phyloP scores from a whole-genome alignment of 768 basidiomycete genomes.

The Tulasnella calospora region DNA sequence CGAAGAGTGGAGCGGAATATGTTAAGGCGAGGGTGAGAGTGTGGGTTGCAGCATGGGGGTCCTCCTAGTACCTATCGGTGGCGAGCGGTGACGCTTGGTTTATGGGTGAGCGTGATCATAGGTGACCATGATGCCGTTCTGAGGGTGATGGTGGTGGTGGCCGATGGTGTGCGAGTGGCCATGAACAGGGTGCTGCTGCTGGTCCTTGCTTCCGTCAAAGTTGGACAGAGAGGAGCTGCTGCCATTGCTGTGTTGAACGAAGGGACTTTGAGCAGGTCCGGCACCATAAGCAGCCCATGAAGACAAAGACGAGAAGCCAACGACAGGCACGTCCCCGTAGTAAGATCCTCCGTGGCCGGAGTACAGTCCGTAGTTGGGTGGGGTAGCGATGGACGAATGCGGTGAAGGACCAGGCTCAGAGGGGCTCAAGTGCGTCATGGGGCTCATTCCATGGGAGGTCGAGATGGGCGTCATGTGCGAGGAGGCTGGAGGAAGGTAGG shows the following conservation, averaged over 20 bases:
- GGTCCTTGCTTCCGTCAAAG: conserved; percentile 19
- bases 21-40: neutral
- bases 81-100: neutral
- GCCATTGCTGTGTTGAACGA: conserved; percentile 14
- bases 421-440: neutral
- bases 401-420: conserved; percentile 16
- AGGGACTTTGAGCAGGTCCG: neutral
- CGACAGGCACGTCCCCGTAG: conserved; percentile 20
- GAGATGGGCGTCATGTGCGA: conserved; percentile 22
- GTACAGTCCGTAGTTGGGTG: conserved; percentile 21
- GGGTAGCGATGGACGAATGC: conserved; percentile 23
- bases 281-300: conserved; percentile 22
- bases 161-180: conserved; percentile 12
- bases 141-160: conserved; percentile 16
- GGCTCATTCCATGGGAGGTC: conserved; percentile 22
- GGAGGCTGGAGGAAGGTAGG: conserved; percentile 21
- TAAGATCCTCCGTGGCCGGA: neutral
- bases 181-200: neutral
- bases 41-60: neutral
- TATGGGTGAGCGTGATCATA: conserved; percentile 20
- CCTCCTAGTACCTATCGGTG: too few relatives aligned
- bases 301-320: conserved; percentile 20
- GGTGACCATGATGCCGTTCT: conserved; percentile 13
- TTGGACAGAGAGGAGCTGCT: conserved; percentile 19
- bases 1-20: neutral